Evolutionary conservation across 345 rosid species (phyloP).

Genomic region (Salix dunnii): DNA sequence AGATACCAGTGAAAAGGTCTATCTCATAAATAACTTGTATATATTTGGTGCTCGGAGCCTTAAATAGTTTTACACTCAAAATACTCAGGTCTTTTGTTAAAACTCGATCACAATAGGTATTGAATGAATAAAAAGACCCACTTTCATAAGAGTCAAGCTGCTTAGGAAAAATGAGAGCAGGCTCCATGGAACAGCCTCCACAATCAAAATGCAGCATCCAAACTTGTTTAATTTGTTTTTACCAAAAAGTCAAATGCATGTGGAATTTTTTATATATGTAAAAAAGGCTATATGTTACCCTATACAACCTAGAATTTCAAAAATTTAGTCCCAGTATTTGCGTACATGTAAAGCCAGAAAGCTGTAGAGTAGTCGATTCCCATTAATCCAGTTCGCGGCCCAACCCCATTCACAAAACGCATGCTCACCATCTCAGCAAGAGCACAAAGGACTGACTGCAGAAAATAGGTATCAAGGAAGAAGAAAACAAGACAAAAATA

Average conservation of each 20-base stretch:
- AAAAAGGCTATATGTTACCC: not conserved
- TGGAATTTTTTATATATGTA: not conserved
- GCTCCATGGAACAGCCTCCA: not conserved
- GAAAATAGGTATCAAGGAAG: conserved; percentile 3
- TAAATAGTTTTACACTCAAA: not conserved
- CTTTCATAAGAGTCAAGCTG: not conserved
- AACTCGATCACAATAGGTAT: not conserved
- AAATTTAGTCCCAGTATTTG: not conserved
- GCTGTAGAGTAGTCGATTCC: conserved; percentile 78
- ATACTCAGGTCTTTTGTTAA: not conserved
- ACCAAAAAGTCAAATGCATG: not conserved
- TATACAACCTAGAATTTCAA: not conserved
- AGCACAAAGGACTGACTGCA: conserved; percentile 70
- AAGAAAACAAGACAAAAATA: not conserved
- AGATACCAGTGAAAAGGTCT: not conserved
- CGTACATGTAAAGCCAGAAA: conserved; percentile 82
- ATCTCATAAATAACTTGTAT: not conserved
- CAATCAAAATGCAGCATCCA: not conserved
- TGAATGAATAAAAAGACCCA: not conserved
- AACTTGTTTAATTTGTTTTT: not conserved
- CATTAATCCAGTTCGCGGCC: conserved; percentile 57
- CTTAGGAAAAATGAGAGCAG: not conserved
- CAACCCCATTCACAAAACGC: conserved; percentile 66
- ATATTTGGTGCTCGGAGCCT: not conserved
- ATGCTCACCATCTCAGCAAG: conserved; percentile 79